A percentile compares a stretch with the other conserved stretches of the same genome.
These are phyloP conservation scores for Xylariaceae sp. DNA, from an alignment of 2,329 filamentous ascomycete genomes.

Conservation along the genomic window DNA sequence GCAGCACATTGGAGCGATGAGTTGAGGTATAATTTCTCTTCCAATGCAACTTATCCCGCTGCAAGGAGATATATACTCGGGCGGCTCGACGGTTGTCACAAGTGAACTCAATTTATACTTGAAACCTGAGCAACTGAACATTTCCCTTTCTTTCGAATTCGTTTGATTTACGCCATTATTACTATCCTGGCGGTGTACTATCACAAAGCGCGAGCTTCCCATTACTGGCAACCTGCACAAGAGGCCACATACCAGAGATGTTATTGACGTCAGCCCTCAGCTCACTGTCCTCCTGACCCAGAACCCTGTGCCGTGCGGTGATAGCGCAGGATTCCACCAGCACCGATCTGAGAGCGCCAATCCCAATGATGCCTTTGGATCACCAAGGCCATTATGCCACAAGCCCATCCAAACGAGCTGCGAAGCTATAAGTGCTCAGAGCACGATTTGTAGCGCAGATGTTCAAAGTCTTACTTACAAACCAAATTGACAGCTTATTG, in stretches of 20 bases:
- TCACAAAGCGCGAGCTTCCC: not conserved
- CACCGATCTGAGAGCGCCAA: not conserved
- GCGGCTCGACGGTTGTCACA: not conserved
- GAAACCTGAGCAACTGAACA: not conserved
- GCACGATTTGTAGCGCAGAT: too few relatives aligned
- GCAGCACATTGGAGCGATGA: too few relatives aligned
- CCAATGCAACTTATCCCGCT: too few relatives aligned
- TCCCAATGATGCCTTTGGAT: too few relatives aligned
- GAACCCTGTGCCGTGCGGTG: too few relatives aligned
- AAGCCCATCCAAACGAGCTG: too few relatives aligned
- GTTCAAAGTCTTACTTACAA: too few relatives aligned
- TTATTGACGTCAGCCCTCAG: not conserved
- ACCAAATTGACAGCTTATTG: not conserved
- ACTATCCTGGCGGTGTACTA: conserved; percentile 19
- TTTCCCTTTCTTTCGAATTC: not conserved
- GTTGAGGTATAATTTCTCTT: too few relatives aligned
- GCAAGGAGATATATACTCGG: too few relatives aligned
- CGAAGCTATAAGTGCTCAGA: too few relatives aligned
- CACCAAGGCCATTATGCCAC: too few relatives aligned
- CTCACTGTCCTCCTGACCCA: not conserved
- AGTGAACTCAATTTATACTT: not conserved
- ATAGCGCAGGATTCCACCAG: not conserved
- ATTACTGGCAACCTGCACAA: not conserved
- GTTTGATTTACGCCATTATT: conserved; percentile 11
- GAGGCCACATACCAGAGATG: not conserved